A percentile compares a stretch with the other conserved stretches of the same genome.
These are phyloP conservation scores for Penicillium sp. DNA, from an alignment of 2,329 filamentous ascomycete species.

Conservation along the genomic window DNA sequence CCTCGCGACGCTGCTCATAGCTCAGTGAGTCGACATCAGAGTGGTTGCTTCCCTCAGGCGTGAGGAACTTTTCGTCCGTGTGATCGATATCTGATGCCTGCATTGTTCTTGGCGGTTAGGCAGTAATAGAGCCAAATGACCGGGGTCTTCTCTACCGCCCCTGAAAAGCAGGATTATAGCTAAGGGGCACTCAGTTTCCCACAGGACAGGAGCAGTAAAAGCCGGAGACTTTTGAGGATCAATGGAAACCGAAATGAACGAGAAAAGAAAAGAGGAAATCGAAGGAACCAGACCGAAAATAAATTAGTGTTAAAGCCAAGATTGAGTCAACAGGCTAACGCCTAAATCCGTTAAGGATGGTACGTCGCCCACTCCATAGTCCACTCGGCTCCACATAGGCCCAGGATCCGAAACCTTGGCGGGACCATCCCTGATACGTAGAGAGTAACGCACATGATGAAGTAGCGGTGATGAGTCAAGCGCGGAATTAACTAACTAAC, in stretches of 20 bases:
- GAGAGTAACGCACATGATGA: neutral
- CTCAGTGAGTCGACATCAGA: constrained; percentile 32
- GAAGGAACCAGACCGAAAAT: neutral
- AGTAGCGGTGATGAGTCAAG: constrained; percentile 8
- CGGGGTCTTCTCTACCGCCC: neutral
- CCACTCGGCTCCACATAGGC: constrained; percentile 8
- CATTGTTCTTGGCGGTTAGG: neutral
- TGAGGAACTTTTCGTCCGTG: constrained; percentile 22
- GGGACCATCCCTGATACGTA: neutral
- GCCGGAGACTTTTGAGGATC: neutral
- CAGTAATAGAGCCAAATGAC: neutral
- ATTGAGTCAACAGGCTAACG: neutral
- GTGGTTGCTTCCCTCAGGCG: constrained; percentile 15
- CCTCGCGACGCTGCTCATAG: constrained; percentile 34
- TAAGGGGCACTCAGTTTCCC: neutral
- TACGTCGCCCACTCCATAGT: neutral
- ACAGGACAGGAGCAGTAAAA: neutral
- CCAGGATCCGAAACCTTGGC: neutral
- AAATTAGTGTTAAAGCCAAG: neutral
- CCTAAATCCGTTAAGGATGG: constrained; percentile 1
- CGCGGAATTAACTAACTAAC: neutral
- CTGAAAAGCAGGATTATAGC: neutral
- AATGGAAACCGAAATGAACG: neutral
- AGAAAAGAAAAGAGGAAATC: neutral
- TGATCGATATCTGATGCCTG: neutral